Conservation (phyloP, 2,329 filamentous ascomycete species). For the Corniculantispora saksenae region DNA sequence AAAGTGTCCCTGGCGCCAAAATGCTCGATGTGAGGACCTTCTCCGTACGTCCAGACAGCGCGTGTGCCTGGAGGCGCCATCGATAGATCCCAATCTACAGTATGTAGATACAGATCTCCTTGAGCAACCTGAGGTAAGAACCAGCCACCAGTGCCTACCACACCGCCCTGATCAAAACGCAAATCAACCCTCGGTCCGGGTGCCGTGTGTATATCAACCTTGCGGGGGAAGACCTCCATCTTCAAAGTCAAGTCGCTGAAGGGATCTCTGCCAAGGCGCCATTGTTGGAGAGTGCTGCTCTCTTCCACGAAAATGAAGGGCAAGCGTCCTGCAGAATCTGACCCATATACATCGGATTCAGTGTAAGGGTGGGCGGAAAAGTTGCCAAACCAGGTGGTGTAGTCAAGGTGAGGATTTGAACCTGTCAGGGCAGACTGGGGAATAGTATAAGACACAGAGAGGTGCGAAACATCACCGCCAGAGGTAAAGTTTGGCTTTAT, state of each 20-base stretch:
- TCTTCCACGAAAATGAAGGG: constrained; percentile 21
- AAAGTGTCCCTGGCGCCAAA: constrained; percentile 16
- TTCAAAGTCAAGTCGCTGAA: constrained; percentile 20
- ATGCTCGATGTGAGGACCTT: constrained; percentile 20
- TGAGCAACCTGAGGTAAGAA: constrained; percentile 21
- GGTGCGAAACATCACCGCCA: constrained; percentile 12
- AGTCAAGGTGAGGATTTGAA: constrained; percentile 12
- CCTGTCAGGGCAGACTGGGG: constrained; percentile 11
- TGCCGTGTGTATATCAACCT: constrained; percentile 18
- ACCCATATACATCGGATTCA: constrained; percentile 16
- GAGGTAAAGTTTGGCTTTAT: constrained; percentile 13
- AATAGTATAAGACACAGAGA: constrained; percentile 16
- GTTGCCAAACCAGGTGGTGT: constrained; percentile 17
- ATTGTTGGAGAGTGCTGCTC: constrained; percentile 21
- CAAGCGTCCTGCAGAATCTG: constrained; percentile 18
- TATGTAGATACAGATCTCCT: constrained; percentile 14
- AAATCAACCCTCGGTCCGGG: constrained; percentile 22
- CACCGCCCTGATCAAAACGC: constrained; percentile 17
- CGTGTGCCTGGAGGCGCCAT: constrained; percentile 20
- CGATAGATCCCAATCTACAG: constrained; percentile 22
- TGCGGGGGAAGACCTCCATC: constrained; percentile 22
- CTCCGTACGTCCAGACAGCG: constrained; percentile 24
- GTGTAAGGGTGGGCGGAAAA: constrained; percentile 14
- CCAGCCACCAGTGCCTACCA: constrained; percentile 19
- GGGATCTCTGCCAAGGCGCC: constrained; percentile 19